These are phyloP conservation scores for Verticillium dahliae DNA, from an alignment of 2,329 filamentous ascomycete genomes.

Conservation along the genomic window DNA sequence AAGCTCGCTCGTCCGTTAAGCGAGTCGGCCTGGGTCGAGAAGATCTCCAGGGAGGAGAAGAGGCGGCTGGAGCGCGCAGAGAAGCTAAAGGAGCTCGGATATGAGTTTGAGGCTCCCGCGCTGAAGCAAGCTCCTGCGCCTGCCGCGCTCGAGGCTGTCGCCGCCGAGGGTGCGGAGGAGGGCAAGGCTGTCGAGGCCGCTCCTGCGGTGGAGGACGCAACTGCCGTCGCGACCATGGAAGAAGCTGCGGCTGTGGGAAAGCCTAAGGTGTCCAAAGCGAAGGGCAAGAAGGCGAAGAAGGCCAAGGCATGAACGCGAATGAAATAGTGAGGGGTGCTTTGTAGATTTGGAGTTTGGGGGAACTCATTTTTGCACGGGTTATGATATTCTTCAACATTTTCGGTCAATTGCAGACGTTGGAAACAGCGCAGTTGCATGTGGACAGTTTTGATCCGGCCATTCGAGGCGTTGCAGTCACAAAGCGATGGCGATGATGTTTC, in stretches of 20 bases:
- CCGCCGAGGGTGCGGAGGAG: conserved; percentile 20
- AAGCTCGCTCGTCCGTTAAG: conserved; percentile 67
- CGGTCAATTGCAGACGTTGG: background rate
- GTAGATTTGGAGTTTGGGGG: background rate
- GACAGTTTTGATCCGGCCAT: background rate
- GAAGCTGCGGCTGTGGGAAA: conserved; percentile 16
- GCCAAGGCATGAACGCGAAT: conserved; percentile 22
- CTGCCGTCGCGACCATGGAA: conserved; percentile 23
- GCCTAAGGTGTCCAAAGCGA: conserved; percentile 22
- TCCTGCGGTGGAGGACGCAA: conserved; percentile 27
- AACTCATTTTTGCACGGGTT: background rate
- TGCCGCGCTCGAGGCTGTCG: conserved; percentile 24
- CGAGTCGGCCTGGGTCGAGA: conserved; percentile 71
- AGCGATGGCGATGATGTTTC: background rate
- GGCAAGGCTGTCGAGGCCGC: conserved; percentile 23
- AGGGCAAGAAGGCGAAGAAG: conserved; percentile 30
- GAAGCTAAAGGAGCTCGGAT: conserved; percentile 74
- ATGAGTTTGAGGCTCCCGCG: conserved; percentile 70
- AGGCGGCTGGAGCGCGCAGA: conserved; percentile 62
- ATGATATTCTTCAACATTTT: background rate
- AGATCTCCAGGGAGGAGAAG: conserved; percentile 65
- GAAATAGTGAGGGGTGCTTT: background rate
- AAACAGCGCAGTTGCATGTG: background rate
- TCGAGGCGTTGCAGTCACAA: background rate
- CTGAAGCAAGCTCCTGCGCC: conserved; percentile 52